phyloP scores from a whole-genome alignment of 805 yeast genomes.

The Candida manassasensis region DNA sequence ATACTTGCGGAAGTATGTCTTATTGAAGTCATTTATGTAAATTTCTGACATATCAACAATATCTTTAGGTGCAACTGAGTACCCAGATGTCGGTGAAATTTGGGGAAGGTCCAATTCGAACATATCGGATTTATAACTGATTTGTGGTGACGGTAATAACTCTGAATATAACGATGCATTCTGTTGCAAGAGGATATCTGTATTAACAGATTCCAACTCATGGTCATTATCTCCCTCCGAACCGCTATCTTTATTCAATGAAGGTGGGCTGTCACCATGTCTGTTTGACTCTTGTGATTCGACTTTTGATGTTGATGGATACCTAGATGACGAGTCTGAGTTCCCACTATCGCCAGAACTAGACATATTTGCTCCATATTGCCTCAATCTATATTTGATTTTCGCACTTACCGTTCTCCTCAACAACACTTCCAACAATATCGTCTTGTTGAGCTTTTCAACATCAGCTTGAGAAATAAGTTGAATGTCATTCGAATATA shows the following conservation, averaged over 20 bases:
- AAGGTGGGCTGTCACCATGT: conserved; percentile 12
- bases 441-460: conserved; percentile 23
- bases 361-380: conserved; percentile 9
- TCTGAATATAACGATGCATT: conserved; percentile 29
- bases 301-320: conserved; percentile 6
- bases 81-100: not conserved
- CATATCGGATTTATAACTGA: conserved; percentile 26
- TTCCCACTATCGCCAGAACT: not conserved
- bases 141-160: conserved; percentile 37
- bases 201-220: conserved; percentile 22
- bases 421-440: conserved; percentile 34
- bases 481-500: conserved; percentile 25
- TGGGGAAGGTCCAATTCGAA: conserved; percentile 14
- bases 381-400: conserved; percentile 29
- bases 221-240: conserved; percentile 17
- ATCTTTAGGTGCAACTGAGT: not conserved
- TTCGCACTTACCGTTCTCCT: conserved; percentile 41
- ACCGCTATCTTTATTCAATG: conserved; percentile 13
- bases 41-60: not conserved
- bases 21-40: too few species aligned
- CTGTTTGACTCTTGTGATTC: conserved; percentile 6
- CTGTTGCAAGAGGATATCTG: conserved; percentile 26
- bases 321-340: too few species aligned
- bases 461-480: conserved; percentile 22
- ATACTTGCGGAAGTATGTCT: too few species aligned